phyloP scores from a whole-genome alignment of 2,329 filamentous ascomycete species.

The Thermomyces lanuginosus region DNA sequence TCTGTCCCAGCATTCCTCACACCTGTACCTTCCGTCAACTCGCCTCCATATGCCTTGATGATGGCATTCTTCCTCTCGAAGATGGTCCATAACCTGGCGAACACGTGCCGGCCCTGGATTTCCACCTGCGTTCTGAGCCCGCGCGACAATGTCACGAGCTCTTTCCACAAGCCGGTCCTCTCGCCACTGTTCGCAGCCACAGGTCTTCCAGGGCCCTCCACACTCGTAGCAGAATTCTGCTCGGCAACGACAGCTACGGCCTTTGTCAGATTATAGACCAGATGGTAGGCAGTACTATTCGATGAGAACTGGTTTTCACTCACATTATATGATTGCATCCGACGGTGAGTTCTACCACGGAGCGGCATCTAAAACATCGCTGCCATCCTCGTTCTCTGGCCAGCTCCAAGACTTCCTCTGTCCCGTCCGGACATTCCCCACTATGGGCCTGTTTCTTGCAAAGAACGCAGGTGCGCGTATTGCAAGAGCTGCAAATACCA shows the following conservation, averaged over 20 bases:
- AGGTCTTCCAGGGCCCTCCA: conserved; percentile 13
- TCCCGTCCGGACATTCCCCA: conserved; percentile 12
- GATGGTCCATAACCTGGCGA: no score
- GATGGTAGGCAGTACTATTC: conserved; percentile 1
- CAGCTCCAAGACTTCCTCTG: conserved; percentile 36
- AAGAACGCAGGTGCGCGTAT: conserved; percentile 9
- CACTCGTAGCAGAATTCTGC: conserved; percentile 20
- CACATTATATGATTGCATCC: conserved; percentile 24
- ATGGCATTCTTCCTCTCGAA: no score
- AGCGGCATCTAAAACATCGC: conserved; percentile 56
- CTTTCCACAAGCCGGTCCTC: conserved; percentile 15
- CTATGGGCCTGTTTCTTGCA: conserved; percentile 12
- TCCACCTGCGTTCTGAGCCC: no score
- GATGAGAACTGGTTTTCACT: conserved; percentile 5
- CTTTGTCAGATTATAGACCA: background rate
- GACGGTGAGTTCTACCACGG: conserved; percentile 22
- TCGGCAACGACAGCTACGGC: conserved; percentile 14
- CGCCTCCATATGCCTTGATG: no score
- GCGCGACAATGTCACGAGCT: no score
- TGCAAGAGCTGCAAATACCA: conserved; percentile 10
- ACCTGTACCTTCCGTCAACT: no score
- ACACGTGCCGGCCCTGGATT: no score
- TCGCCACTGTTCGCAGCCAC: conserved; percentile 13
- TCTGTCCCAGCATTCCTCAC: no score
- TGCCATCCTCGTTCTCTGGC: conserved; percentile 57